Base-by-base conservation (phyloP, 805 yeast genomes). In the Teunomyces barrocoloradensis region DNA sequence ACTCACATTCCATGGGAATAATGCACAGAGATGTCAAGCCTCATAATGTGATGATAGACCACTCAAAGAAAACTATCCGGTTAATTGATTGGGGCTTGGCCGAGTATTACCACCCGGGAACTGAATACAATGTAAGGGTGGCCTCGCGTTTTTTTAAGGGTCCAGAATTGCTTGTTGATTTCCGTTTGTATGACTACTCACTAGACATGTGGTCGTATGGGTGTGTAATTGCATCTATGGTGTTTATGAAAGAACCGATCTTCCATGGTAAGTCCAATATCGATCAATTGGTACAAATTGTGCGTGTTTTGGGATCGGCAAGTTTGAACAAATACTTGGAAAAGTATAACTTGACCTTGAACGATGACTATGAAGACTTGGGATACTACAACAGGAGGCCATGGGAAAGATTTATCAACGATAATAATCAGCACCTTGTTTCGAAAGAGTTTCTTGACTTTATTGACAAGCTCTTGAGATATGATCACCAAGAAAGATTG, bases 21-120 rank as follows among this genome's bases (percentile, higher is more conserved):
- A 89, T 89, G 85, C 97, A 89, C 67, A 76, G 97, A 63, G 97
- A 89, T 67, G 96, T 89, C 43, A 89, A 89, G 64, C 96, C 96
- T 9, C 96, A 89, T 65, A 89, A 89, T 61, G 89, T 89, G 38
- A 89, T 89, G 96, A 89, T 89, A 56, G 96, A 90, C 67, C 96
- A 89, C 51, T 69, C 74, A 21, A 65, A 62, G 40, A 78, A 77
- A 54, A 70, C 73, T 35, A 69, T 90, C 59, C 78, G 92, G 57
- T 78, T 90, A 47, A 90, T 90, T 53, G 97, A 90, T 70, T 90
- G 97, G 97, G 97, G 97, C 12, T 71, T 90, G 51, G 96, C 96
- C 6, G 97, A 90, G 64, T 90, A 87, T 61, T 90, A 90, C 66
- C 96, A 90, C 62, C 85, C 87, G 2, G 94, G 92, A 4, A 87